A percentile compares a stretch with the other conserved stretches of the same genome.
These are phyloP conservation scores for Berkeleyomyces basicola DNA, from an alignment of 2,329 filamentous ascomycete genomes.

Conservation along the genomic window DNA sequence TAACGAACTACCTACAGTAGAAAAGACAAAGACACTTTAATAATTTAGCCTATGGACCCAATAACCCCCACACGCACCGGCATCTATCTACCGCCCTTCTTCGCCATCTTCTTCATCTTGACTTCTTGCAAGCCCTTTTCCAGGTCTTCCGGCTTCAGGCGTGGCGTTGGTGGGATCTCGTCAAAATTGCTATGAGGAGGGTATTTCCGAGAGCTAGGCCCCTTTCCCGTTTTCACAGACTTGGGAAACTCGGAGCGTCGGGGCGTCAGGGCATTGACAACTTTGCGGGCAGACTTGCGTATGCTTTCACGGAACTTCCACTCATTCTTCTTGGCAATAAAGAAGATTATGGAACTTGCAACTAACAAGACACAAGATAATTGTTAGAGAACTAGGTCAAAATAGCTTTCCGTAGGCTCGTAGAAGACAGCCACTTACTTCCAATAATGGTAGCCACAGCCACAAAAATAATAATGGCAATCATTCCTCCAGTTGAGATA, in stretches of 20 bases:
- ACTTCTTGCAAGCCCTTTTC: slow-evolving; percentile 37
- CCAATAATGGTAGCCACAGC: slow-evolving; percentile 49
- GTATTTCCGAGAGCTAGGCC: slow-evolving; percentile 3
- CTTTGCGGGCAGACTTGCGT: slow-evolving; percentile 47
- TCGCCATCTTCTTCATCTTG: slow-evolving; percentile 19
- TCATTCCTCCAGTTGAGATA: slow-evolving; percentile 51
- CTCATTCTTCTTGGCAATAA: slow-evolving; percentile 67
- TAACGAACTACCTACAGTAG: not conserved
- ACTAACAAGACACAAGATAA: slow-evolving; percentile 27
- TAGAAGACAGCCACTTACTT: slow-evolving; percentile 32
- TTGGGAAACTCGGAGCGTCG: slow-evolving; percentile 43
- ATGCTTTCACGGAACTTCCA: slow-evolving; percentile 64
- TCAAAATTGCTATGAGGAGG: slow-evolving; percentile 30
- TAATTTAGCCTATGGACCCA: not conserved
- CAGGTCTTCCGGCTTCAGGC: slow-evolving; percentile 36
- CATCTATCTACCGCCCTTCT: slow-evolving; percentile 15
- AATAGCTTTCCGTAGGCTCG: slow-evolving; percentile 13
- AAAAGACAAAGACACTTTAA: not conserved
- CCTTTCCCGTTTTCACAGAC: slow-evolving; percentile 32
- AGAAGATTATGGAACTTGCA: slow-evolving; percentile 51
- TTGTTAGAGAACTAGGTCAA: slow-evolving; percentile 9
- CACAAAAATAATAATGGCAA: slow-evolving; percentile 61
- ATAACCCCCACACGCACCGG: not conserved
- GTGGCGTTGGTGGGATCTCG: slow-evolving; percentile 43
- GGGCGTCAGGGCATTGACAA: slow-evolving; percentile 46